Conservation (phyloP, 306 rosid species). For the Adenanthera pavonina region DNA sequence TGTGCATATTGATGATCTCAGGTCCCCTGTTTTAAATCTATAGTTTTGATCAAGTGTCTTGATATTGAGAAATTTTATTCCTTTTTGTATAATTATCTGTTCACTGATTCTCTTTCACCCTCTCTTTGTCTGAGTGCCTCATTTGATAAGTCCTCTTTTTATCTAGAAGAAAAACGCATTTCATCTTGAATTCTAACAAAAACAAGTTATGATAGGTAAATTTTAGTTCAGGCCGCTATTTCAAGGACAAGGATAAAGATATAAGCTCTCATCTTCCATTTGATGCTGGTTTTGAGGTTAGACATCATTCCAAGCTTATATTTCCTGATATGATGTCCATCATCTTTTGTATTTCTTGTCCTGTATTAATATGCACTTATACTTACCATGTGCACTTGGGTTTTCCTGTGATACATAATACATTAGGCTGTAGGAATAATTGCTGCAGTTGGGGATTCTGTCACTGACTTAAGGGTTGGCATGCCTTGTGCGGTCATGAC, state of each 20-base stretch:
- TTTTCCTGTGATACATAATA: conserved; percentile 23
- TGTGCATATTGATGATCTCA: no score
- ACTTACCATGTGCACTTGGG: conserved; percentile 26
- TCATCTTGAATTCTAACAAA: conserved; percentile 40
- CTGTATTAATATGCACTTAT: background rate
- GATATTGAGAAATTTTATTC: conserved; percentile 19
- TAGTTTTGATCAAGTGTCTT: conserved; percentile 12
- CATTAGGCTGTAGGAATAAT: conserved; percentile 90
- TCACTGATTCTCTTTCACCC: background rate
- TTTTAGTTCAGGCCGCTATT: conserved; percentile 95
- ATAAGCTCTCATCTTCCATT: conserved; percentile 74
- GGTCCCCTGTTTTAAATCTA: background rate
- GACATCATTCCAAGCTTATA: conserved; percentile 16
- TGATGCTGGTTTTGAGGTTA: conserved; percentile 98
- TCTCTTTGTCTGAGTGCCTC: background rate
- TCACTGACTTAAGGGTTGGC: conserved; percentile 71
- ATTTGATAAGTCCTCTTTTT: conserved; percentile 16
- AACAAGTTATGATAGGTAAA: conserved; percentile 69
- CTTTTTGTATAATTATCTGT: conserved; percentile 13
- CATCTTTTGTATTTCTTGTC: conserved; percentile 27
- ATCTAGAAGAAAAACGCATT: conserved; percentile 24
- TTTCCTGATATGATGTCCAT: conserved; percentile 29
- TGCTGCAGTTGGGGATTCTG: conserved; percentile 87
- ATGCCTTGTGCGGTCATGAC: conserved; percentile 93
- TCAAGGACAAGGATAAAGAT: conserved; percentile 60